Conservation (phyloP, 2,329 filamentous ascomycete species). For the Leptosphaerulina australis region DNA sequence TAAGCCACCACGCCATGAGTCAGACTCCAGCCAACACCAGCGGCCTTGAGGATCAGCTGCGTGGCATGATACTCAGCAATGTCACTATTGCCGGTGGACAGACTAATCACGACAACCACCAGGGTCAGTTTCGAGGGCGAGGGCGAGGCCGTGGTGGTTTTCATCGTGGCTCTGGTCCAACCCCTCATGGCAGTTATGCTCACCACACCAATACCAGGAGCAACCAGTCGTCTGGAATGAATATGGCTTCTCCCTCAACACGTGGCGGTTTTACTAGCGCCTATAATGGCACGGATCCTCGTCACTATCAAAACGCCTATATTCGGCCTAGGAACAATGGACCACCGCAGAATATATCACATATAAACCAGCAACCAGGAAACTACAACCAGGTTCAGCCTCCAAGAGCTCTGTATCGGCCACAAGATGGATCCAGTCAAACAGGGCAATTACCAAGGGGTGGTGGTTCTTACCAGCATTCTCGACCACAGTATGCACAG, state of each 20-base stretch:
- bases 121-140: constrained; percentile 29
- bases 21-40: constrained; percentile 14
- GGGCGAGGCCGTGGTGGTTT: constrained; percentile 29
- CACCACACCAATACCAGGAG: constrained; percentile 15
- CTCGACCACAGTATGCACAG: constrained; percentile 25
- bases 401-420: constrained; percentile 32
- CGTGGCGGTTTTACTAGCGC: constrained; percentile 20
- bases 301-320: constrained; percentile 15
- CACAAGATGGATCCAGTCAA: constrained; percentile 19
- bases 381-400: constrained; percentile 11
- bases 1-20: constrained; percentile 24
- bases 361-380: constrained; percentile 1
- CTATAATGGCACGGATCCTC: constrained; percentile 10
- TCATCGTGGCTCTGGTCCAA: constrained; percentile 19
- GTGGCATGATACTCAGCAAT: constrained; percentile 65
- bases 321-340: constrained; percentile 11
- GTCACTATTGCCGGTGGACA: constrained; percentile 38
- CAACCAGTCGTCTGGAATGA: constrained; percentile 13
- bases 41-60: constrained; percentile 61
- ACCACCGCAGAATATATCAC: constrained; percentile 2
- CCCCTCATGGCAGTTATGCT: constrained; percentile 11
- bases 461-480: constrained; percentile 12
- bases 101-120: constrained; percentile 25
- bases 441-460: constrained; percentile 11
- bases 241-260: constrained; percentile 3